Evolutionary conservation across 2,329 filamentous ascomycete genomes (phyloP).

Genomic region (Alternaria sp.): DNA sequence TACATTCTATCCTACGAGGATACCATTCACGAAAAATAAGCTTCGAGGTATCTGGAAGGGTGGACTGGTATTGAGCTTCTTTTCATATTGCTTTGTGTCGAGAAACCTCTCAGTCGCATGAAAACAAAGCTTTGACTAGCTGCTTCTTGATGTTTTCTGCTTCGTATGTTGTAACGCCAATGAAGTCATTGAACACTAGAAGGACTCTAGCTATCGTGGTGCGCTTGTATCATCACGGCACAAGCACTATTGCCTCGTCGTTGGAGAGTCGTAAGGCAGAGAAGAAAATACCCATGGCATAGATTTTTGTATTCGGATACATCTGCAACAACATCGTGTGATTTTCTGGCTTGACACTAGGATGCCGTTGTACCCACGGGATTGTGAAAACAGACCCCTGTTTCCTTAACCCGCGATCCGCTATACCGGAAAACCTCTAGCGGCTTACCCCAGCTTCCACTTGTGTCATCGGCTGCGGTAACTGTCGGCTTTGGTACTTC

Average conservation of each 20-base stretch:
- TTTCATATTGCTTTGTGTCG: too few species aligned
- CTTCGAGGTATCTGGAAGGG: too few species aligned
- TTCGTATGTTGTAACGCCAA: not conserved
- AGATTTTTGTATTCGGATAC: not conserved
- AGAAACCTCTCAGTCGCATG: not conserved
- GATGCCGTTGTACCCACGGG: constrained; percentile 1
- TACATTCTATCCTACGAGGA: too few species aligned
- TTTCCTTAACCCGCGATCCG: constrained; percentile 31
- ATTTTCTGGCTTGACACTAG: not conserved
- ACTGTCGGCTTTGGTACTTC: constrained; percentile 29
- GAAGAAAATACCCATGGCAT: not conserved
- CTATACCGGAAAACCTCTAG: constrained; percentile 13
- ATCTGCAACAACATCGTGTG: not conserved
- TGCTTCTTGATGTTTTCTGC: not conserved
- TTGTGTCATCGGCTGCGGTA: constrained; percentile 25
- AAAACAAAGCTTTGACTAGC: not conserved
- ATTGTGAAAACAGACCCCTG: constrained; percentile 1
- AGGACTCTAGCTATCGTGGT: not conserved
- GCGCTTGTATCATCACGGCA: not conserved
- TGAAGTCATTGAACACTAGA: too few species aligned
- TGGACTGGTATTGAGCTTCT: not conserved
- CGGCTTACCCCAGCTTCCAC: constrained; percentile 29
- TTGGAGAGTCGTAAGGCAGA: not conserved
- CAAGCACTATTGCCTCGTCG: not conserved
- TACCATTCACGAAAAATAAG: too few species aligned